Conservation (phyloP, 1,284 basidiomycete species). For the Cutaneotrichosporon dermatis region DNA sequence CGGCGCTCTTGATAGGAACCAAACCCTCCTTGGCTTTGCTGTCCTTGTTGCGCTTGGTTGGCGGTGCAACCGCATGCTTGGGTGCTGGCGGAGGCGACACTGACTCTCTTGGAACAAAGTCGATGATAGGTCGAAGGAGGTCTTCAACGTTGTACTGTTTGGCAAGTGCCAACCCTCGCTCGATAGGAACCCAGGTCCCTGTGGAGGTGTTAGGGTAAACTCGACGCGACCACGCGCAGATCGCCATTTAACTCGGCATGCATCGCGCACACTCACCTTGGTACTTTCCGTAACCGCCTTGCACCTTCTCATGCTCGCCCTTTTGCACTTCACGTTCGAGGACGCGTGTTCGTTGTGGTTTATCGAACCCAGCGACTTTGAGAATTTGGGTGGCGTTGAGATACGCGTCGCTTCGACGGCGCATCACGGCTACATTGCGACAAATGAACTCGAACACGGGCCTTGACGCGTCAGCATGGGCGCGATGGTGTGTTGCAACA, state of each 20-base stretch:
- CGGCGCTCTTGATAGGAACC: constrained; percentile 33
- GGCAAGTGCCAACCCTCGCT: constrained; percentile 77
- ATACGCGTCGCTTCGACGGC: constrained; percentile 91
- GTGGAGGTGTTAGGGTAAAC: constrained; percentile 6
- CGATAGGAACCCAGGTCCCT: constrained; percentile 99
- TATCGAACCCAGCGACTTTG: constrained; percentile 99
- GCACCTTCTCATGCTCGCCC: constrained; percentile 98
- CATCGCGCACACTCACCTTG: constrained; percentile 64
- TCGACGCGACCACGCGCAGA: not conserved
- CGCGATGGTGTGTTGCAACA: not conserved
- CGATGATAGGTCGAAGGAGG: constrained; percentile 85
- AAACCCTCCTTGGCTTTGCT: constrained; percentile 26
- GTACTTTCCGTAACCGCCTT: constrained; percentile 99
- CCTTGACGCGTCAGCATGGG: constrained; percentile 20
- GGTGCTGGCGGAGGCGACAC: constrained; percentile 94
- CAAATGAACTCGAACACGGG: constrained; percentile 63
- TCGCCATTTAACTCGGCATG: not conserved
- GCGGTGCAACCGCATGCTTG: constrained; percentile 82
- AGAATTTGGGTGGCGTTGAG: constrained; percentile 99
- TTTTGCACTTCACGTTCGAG: constrained; percentile 98
- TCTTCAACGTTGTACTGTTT: constrained; percentile 90
- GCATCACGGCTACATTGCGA: constrained; percentile 95
- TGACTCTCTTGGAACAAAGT: constrained; percentile 76
- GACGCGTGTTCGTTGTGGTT: constrained; percentile 95
- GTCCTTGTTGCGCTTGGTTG: constrained; percentile 51